Conservation (phyloP, 2,329 filamentous ascomycete species). For the Rutstroemia sp. region DNA sequence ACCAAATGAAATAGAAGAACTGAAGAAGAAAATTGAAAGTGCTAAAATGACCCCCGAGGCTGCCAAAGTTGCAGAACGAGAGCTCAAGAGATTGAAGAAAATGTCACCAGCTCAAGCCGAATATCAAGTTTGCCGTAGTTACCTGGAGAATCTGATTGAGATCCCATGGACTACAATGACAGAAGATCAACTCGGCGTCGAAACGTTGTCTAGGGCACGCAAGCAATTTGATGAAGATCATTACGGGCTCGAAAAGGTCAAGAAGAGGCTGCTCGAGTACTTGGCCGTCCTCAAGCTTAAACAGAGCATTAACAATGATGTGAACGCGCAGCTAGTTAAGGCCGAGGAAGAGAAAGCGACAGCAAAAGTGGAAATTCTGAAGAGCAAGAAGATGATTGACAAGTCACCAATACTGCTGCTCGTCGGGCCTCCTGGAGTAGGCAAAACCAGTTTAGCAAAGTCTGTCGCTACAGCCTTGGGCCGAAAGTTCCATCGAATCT, state of each 20-base stretch:
- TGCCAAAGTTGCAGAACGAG: slow-evolving; percentile 81
- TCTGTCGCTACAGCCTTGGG: slow-evolving; percentile 88
- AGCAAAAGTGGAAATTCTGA: slow-evolving; percentile 63
- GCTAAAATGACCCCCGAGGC: slow-evolving; percentile 79
- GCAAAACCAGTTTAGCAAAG: slow-evolving; percentile 91
- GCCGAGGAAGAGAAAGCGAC: slow-evolving; percentile 50
- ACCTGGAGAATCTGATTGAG: slow-evolving; percentile 87
- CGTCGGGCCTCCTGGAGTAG: slow-evolving; percentile 86
- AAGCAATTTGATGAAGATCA: slow-evolving; percentile 94
- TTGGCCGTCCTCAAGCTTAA: slow-evolving; percentile 93
- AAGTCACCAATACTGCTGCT: slow-evolving; percentile 94
- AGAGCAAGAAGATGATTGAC: slow-evolving; percentile 79
- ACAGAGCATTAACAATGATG: slow-evolving; percentile 76
- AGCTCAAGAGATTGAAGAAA: slow-evolving; percentile 81
- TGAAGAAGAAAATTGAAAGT: slow-evolving; percentile 78
- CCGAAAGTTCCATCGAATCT: slow-evolving; percentile 94
- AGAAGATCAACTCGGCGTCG: slow-evolving; percentile 74
- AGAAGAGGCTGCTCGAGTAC: slow-evolving; percentile 93
- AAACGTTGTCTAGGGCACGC: slow-evolving; percentile 70
- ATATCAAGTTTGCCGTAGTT: slow-evolving; percentile 87
- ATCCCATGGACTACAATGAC: slow-evolving; percentile 87
- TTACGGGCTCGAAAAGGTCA: slow-evolving; percentile 93
- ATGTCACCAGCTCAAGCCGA: slow-evolving; percentile 97
- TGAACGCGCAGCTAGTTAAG: slow-evolving; percentile 70
- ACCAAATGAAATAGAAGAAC: slow-evolving; percentile 80